Base-by-base conservation (phyloP, 2,329 filamentous ascomycete genomes). In the Diatrype stigma region DNA sequence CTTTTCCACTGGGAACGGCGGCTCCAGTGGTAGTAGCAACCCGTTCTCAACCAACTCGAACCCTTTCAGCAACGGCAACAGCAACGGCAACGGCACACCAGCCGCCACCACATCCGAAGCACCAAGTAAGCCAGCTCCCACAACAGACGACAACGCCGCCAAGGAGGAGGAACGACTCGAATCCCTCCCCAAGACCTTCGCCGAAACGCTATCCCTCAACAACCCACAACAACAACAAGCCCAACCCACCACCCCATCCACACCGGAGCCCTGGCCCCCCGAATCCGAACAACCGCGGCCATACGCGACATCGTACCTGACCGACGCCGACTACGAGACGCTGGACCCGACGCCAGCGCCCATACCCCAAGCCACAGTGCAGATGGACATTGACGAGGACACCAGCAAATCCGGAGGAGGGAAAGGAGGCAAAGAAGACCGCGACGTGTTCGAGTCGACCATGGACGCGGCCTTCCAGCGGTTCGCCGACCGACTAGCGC, bases 301-400 rank as follows among this genome's bases (percentile, higher is more conserved):
- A 0, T 97, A 92, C 70, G 87, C 90, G 1, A 73, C 80, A 28
- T 88, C 87, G 64, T 89, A 90, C 73, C 83, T 93, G 42, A 78
- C 86, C 47, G 94, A 97, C 60, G 93, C 93, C 47, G 93, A 96
- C 64, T 96, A 90, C 71, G 94, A 99, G 70, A 89, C 87, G 3
- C 80, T 97, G 23, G 89, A 90, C 55, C 84, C 58, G 61, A 75
- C 65, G 2, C 78, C 80, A 0, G 70, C 71, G 28, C 78, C 79
- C 42, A 77, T 78, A 34, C 76, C 74, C 53, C 67, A 72, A 35
- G 73, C 73, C 14, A 74, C 80, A 51, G 70, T 76, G 14, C 71
- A 73, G 10, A 75, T 81, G 62, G 77, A 80, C 45, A 52, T 75
- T 10, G 73, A 76, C 54, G 67, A 19, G 6, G 16, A 5, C 37